Conservation (phyloP, 176 grass and related monocot genomes). For the Lolium rigidum region DNA sequence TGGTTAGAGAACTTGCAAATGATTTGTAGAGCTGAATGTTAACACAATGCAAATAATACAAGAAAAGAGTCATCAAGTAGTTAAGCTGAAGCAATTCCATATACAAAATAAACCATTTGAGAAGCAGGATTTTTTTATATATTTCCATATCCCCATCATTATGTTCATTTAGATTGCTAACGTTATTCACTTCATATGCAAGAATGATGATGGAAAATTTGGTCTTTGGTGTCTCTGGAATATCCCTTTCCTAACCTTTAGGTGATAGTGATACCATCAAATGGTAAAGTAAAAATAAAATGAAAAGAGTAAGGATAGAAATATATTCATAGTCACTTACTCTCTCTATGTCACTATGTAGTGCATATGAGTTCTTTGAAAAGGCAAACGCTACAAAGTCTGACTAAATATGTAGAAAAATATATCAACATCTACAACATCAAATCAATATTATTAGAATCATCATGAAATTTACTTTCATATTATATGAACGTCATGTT, state of each 20-base stretch:
- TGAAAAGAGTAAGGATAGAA: not conserved
- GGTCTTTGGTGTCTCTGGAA: not conserved
- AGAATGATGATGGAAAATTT: not conserved
- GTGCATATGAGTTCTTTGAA: no score
- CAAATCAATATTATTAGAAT: no score
- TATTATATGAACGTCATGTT: no score
- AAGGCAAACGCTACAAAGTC: no score
- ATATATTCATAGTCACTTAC: not conserved
- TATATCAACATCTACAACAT: no score
- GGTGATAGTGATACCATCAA: not conserved
- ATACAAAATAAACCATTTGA: not conserved
- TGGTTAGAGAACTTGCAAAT: slow-evolving; percentile 28
- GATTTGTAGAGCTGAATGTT: slow-evolving; percentile 17
- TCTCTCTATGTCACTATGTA: no score
- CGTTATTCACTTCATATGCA: not conserved
- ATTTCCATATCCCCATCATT: not conserved
- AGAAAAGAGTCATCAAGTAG: not conserved
- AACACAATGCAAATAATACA: slow-evolving; percentile 22
- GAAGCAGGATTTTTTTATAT: slow-evolving; percentile 14
- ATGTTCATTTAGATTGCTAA: not conserved
- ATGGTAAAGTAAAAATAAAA: no score
- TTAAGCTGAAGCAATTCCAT: slow-evolving; percentile 13
- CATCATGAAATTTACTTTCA: no score
- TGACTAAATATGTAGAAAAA: no score
- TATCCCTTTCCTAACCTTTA: not conserved